Evolutionary conservation across 2,329 filamentous ascomycete species (phyloP).

Genomic region (Botrytis squamosa): DNA sequence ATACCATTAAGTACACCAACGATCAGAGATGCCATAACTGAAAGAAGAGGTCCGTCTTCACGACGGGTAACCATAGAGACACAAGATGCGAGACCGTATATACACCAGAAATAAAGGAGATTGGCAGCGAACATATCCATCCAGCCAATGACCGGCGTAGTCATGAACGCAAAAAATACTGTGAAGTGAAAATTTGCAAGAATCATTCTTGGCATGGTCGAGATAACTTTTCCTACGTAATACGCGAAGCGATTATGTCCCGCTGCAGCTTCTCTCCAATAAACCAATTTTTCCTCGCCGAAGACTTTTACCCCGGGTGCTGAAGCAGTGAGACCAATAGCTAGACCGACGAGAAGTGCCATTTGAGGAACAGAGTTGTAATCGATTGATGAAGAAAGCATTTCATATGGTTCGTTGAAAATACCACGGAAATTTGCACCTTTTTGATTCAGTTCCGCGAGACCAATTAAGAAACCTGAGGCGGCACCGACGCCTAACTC

Average conservation of each 20-base stretch:
- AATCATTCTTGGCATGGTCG: constrained; percentile 44
- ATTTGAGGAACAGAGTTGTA: constrained; percentile 52
- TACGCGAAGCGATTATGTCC: constrained; percentile 57
- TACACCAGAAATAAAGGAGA: constrained; percentile 49
- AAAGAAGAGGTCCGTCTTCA: constrained; percentile 56
- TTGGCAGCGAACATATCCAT: constrained; percentile 48
- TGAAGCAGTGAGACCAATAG: constrained; percentile 54
- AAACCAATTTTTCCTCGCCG: constrained; percentile 45
- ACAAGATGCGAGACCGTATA: constrained; percentile 52
- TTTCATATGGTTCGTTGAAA: constrained; percentile 50
- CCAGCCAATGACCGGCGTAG: constrained; percentile 14
- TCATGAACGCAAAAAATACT: constrained; percentile 37
- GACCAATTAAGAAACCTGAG: constrained; percentile 54
- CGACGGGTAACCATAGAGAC: constrained; percentile 54
- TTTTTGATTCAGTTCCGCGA: constrained; percentile 50
- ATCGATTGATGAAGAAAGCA: constrained; percentile 53
- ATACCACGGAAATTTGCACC: constrained; percentile 55
- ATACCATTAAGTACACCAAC: constrained; percentile 55
- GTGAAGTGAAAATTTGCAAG: constrained; percentile 55
- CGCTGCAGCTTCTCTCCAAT: constrained; percentile 54
- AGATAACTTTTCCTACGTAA: constrained; percentile 54
- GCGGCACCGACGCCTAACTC: constrained; percentile 54
- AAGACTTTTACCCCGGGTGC: constrained; percentile 52
- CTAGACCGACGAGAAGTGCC: constrained; percentile 52
- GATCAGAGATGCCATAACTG: constrained; percentile 54